Evolutionary conservation across 1,139 yeast species (phyloP).

Genomic region (Suhomyces bribrorum): DNA sequence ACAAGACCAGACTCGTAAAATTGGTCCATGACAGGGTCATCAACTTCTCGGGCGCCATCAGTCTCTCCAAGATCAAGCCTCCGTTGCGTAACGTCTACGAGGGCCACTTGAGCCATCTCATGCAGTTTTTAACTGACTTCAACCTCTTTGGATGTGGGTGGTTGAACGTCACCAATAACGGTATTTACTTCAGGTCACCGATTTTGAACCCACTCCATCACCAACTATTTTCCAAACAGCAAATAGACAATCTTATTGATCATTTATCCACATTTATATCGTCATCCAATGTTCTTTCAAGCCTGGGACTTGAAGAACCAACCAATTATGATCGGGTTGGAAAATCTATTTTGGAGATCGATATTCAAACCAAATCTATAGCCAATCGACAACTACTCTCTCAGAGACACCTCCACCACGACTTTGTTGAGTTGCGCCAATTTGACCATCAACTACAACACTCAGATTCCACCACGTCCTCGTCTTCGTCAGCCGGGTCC

Average conservation of each 20-base stretch:
- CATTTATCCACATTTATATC: slow-evolving; percentile 22
- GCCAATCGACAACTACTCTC: slow-evolving; percentile 50
- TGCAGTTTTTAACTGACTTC: slow-evolving; percentile 82
- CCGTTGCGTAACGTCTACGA: slow-evolving; percentile 48
- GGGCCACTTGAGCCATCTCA: slow-evolving; percentile 71
- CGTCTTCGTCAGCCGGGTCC: background rate
- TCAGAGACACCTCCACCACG: slow-evolving; percentile 52
- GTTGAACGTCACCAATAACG: slow-evolving; percentile 41
- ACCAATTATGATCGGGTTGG: slow-evolving; percentile 53
- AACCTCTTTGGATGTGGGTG: slow-evolving; percentile 85
- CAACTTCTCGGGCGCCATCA: slow-evolving; percentile 18
- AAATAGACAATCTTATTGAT: slow-evolving; percentile 6
- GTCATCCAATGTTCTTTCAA: slow-evolving; percentile 25
- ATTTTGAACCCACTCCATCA: slow-evolving; percentile 12
- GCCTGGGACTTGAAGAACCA: slow-evolving; percentile 15
- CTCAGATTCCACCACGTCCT: background rate
- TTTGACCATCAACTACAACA: slow-evolving; percentile 7
- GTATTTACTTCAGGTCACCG: slow-evolving; percentile 15
- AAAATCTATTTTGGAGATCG: slow-evolving; percentile 66
- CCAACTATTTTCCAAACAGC: slow-evolving; percentile 1
- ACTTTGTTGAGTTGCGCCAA: slow-evolving; percentile 37
- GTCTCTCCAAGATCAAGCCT: background rate
- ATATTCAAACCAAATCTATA: slow-evolving; percentile 59
- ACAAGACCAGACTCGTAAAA: slow-evolving; percentile 58
- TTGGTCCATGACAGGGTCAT: slow-evolving; percentile 24